These are phyloP conservation scores for Nannochloropsis oceanica DNA, from an alignment of 108 stramenopile genomes.

Conservation along the genomic window DNA sequence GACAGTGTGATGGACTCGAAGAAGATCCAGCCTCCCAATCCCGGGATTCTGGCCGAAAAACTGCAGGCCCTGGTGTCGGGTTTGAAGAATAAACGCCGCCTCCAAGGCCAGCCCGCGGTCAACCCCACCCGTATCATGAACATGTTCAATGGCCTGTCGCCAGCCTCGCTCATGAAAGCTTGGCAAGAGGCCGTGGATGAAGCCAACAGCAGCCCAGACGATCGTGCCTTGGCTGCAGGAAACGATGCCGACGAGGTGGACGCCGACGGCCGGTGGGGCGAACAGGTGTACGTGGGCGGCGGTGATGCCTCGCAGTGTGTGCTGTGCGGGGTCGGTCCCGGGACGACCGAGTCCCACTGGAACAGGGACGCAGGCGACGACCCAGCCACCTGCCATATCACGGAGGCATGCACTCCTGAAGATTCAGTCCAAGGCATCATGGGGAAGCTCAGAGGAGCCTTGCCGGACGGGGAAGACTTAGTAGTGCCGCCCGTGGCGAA, in stretches of 20 bases:
- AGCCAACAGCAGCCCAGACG: neutral
- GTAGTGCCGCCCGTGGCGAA: neutral
- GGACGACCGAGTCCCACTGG: neutral
- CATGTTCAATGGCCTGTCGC: neutral
- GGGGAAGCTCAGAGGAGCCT: neutral
- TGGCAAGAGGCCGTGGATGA: neutral
- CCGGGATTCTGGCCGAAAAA: neutral
- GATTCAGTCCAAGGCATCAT: neutral
- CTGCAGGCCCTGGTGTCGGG: neutral
- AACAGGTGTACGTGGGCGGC: neutral
- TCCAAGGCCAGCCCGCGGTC: neutral
- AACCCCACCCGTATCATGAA: neutral
- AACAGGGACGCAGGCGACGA: neutral
- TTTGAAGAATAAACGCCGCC: neutral
- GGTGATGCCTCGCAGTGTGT: neutral
- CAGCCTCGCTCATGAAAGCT: neutral
- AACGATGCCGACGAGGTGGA: neutral
- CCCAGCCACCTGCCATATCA: neutral
- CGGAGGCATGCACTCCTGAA: neutral
- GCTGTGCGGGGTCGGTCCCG: neutral
- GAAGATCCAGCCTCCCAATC: neutral
- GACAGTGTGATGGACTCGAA: neutral
- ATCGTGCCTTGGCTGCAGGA: neutral
- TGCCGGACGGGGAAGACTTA: neutral
- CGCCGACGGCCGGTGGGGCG: neutral